Evolutionary conservation across 2,329 filamentous ascomycete species (phyloP).

Genomic region (Zelopaecilomyces penicillatus): DNA sequence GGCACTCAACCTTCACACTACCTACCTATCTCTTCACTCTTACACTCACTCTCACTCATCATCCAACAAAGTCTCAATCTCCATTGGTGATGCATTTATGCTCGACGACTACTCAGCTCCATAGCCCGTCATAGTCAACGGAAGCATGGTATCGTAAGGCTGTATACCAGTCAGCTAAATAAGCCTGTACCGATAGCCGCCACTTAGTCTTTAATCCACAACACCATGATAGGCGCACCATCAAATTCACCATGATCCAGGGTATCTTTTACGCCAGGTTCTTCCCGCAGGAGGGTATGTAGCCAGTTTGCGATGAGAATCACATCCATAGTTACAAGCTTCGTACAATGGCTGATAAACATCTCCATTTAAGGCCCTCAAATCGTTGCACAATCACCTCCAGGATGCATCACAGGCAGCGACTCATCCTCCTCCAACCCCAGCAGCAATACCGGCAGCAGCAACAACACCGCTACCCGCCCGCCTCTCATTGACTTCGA

Average conservation of each 20-base stretch:
- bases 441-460: conserved; percentile 17
- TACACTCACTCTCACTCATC: not conserved
- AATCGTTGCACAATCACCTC: conserved; percentile 54
- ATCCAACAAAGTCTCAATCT: too few species aligned
- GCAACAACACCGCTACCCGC: conserved; percentile 15
- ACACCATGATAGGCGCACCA: conserved; percentile 5
- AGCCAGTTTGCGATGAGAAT: not conserved
- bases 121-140: too few species aligned
- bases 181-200: too few species aligned
- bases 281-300: conserved; percentile 53
- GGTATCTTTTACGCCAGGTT: conserved; percentile 65
- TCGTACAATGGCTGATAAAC: not conserved
- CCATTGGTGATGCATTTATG: too few species aligned
- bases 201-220: too few species aligned
- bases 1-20: not conserved
- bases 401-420: conserved; percentile 49
- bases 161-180: too few species aligned
- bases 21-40: not conserved
- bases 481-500: conserved; percentile 73
- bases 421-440: not conserved
- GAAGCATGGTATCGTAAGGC: too few species aligned
- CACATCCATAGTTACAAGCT: too few species aligned
- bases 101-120: too few species aligned
- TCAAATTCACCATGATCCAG: conserved; percentile 47
- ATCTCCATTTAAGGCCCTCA: conserved; percentile 40